Evolutionary conservation across 2,329 filamentous ascomycete species (phyloP).

Genomic region (Hansfordia pulvinata): DNA sequence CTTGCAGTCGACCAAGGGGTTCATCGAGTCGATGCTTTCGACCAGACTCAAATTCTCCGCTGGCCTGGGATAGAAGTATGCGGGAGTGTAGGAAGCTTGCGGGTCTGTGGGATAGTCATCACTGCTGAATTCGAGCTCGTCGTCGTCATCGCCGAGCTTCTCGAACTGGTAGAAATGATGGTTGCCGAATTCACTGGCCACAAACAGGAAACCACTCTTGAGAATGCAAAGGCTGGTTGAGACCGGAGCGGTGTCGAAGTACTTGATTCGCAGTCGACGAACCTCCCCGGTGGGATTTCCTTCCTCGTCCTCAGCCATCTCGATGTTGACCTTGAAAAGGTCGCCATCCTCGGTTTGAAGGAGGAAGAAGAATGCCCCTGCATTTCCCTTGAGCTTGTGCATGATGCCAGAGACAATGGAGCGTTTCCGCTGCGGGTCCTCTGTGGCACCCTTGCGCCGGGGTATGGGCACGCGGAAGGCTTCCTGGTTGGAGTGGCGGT

Average conservation of each 20-base stretch:
- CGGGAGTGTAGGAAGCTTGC: conserved; percentile 55
- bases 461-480: conserved; percentile 83
- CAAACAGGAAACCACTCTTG: conserved; percentile 90
- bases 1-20: conserved; percentile 82
- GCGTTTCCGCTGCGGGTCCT: conserved; percentile 84
- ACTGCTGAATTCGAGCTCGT: conserved; percentile 75
- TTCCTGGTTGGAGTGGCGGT: conserved; percentile 91
- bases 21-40: conserved; percentile 77
- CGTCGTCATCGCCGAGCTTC: conserved; percentile 89
- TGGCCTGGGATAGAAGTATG: conserved; percentile 73
- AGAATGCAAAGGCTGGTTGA: conserved; percentile 81
- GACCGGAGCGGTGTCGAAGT: conserved; percentile 91
- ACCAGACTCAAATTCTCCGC: conserved; percentile 74
- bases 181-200: conserved; percentile 84
- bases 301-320: conserved; percentile 72
- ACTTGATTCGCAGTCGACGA: conserved; percentile 78
- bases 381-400: conserved; percentile 77
- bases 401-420: conserved; percentile 85
- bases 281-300: conserved; percentile 74
- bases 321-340: conserved; percentile 88
- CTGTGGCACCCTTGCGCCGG: conserved; percentile 70
- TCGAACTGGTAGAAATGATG: conserved; percentile 95
- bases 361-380: conserved; percentile 90
- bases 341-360: conserved; percentile 97
- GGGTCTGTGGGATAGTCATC: conserved; percentile 71